Evolutionary conservation across 164 flowering plant genomes (phyloP).

Genomic region (Vitis rupestris): DNA sequence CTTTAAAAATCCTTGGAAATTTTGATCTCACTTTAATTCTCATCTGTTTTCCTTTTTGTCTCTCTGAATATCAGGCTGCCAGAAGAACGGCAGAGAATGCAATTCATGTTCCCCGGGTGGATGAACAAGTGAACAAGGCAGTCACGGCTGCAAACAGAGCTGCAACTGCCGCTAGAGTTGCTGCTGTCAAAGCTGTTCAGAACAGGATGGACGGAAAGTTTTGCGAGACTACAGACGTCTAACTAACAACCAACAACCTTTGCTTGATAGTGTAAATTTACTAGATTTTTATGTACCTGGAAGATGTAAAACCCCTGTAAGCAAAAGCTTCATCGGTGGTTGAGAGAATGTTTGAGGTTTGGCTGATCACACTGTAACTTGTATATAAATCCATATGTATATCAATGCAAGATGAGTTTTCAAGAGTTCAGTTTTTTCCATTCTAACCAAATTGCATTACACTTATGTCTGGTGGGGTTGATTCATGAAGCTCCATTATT

Average conservation of each 20-base stretch:
- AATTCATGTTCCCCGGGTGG: conserved; percentile 53
- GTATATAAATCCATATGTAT: conserved; percentile 51
- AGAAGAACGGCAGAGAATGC: conserved; percentile 78
- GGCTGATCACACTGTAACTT: conserved; percentile 45
- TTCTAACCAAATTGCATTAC: background rate
- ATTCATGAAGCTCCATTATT: conserved; percentile 18
- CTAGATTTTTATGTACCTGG: conserved; percentile 27
- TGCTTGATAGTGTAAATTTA: conserved; percentile 28
- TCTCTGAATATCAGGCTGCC: conserved; percentile 59
- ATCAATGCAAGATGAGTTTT: conserved; percentile 42
- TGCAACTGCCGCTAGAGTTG: conserved; percentile 95
- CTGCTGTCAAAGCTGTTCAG: conserved; percentile 92
- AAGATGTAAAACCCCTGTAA: conserved; percentile 29
- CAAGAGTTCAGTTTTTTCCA: conserved; percentile 5
- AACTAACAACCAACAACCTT: conserved; percentile 13
- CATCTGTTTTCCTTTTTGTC: background rate
- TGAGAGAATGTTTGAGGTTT: conserved; percentile 31
- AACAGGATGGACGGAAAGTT: conserved; percentile 77
- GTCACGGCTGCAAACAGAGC: conserved; percentile 81
- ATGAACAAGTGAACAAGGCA: conserved; percentile 81
- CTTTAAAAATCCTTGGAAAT: no score
- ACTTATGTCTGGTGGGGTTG: conserved; percentile 9
- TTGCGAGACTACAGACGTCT: conserved; percentile 47
- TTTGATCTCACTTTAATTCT: background rate
- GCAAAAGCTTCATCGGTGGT: conserved; percentile 52